Evolutionary conservation across 1,284 basidiomycete genomes (phyloP).

Genomic region (Cutaneotrichosporon cavernicola): DNA sequence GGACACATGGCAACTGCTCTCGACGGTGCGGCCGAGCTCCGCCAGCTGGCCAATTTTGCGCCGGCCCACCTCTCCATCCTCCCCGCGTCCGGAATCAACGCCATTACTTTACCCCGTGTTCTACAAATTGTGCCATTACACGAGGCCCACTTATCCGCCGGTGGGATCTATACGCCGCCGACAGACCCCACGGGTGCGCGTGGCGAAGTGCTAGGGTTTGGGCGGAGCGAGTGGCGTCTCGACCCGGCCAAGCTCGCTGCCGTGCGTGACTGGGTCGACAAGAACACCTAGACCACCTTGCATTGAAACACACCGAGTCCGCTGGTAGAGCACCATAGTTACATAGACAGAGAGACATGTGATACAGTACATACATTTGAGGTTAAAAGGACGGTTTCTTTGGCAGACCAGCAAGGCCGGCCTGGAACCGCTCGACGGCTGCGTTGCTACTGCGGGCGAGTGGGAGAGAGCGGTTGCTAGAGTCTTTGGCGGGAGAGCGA

Average conservation of each 20-base stretch:
- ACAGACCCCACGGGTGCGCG: slow-evolving; percentile 6
- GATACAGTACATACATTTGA: slow-evolving; percentile 1
- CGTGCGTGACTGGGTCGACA: slow-evolving; percentile 13
- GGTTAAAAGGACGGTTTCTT: slow-evolving; percentile 36
- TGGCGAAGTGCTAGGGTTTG: slow-evolving; percentile 25
- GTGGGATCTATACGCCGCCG: slow-evolving; percentile 9
- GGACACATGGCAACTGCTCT: slow-evolving; percentile 34
- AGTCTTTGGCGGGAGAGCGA: not conserved
- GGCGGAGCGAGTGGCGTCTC: slow-evolving; percentile 21
- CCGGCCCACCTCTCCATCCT: slow-evolving; percentile 53
- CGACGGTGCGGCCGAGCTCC: slow-evolving; percentile 37
- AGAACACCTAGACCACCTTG: slow-evolving; percentile 2
- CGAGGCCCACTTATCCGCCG: slow-evolving; percentile 32
- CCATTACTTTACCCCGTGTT: slow-evolving; percentile 40
- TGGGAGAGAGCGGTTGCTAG: not conserved
- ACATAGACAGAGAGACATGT: not conserved
- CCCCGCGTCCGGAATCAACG: slow-evolving; percentile 33
- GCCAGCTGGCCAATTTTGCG: slow-evolving; percentile 65
- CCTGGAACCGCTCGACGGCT: slow-evolving; percentile 17
- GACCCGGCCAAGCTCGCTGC: slow-evolving; percentile 16
- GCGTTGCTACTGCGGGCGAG: too few relatives aligned
- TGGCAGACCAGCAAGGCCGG: slow-evolving; percentile 41
- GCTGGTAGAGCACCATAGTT: not conserved
- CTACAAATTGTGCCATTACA: slow-evolving; percentile 57
- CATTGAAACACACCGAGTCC: not conserved